Evolutionary conservation across 371 early-diverging fungal species (phyloP), one percentile per base, ranked within the genome.

Genomic region (Coemansia linderi): DNA sequence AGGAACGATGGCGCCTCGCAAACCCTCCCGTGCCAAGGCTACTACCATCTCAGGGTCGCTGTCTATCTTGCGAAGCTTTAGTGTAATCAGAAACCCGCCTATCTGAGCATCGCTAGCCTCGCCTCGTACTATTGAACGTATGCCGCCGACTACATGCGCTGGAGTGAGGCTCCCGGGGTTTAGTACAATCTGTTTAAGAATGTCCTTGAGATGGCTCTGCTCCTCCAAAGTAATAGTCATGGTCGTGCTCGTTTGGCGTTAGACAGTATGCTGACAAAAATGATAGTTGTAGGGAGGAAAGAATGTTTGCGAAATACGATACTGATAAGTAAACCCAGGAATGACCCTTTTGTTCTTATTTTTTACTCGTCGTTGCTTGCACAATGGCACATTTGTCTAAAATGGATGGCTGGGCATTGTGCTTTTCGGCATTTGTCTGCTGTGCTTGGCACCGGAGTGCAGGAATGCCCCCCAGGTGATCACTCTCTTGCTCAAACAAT

Each of bases 81-180:
- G 81, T 10, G 87, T 86, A 1, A 88, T 82, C 40, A 96, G 83
- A 63, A 95, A 95, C 0, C 92, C 92, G 6, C 92, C 90, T 37
- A 92, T 90, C 77, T 96, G 97, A 29, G 93, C 89, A 9, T 84
- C 85, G n/a, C 90, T 88, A 0, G 91, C 91, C 36, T 83, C 59
- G 3, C 90, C 89, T 15, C 80, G 75, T 90, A 97, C 91, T 57
- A 96, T 92, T 44, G 84, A 85, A 31, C 84, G 72, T 33, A 93
- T 83, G 19, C 90, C 90, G 6, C 60, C 40, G 43, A 83, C 79
- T 2, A 91, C 93, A 69, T 88, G 84, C 0, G 85, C 79, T 0
- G 90, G 72, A 5, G 89, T 85, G 73, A 93, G 90, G 12, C 82
- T 63, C 1, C 80, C 69, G 3, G 93, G 90, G 13, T 84, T 67